Base-by-base conservation (phyloP, 306 rosid species). In the Rosa chinensis region DNA sequence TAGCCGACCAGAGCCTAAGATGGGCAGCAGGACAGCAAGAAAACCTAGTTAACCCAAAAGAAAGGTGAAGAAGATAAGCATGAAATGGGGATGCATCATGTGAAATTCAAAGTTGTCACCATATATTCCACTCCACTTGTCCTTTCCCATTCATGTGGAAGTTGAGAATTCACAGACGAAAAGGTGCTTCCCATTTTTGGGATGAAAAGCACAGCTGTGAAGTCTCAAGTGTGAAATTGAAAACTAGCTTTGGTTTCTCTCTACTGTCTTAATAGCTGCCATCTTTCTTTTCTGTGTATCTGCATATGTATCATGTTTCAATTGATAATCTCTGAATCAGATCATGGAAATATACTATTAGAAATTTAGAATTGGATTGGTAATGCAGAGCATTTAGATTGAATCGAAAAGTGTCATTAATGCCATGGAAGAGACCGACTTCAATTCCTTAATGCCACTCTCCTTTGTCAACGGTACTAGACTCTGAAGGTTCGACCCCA, bases 61-160 rank as follows among this genome's bases (percentile, higher is more conserved):
- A 35, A 69, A 42, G 52, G 48, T 39, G 49, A 18, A 53, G 77
- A 10, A n/a, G 66, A 17, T 61, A 74, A 23, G 40, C 3, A 18
- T 18, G 70, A 35, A 40, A 74, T 47, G 56, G 17, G 56, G 49
- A 43, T 59, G 70, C 56, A 75, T 75, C 78, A 75, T 61, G 78
- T 75, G 78, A 75, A 59, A 21, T 14, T 44, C 44, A 25, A 59
- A 75, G 70, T 35, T 59, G 66, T n/a, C 10, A 72, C 76, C 28
- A 50, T 32, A 32, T 32, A 49, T 72, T 72, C 76, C 18, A 35
- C 48, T 16, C 4, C 76, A 75, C 56, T 49, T 75, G 28, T 59
- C 70, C 56, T 59, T 56, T 59, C n/a, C 58, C 56, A 75, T 75
- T 75, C 61, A 75, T 23, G 70, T 59, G 70, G 70, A 49, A 16